Evolutionary conservation across 306 rosid species (phyloP), one percentile per base, ranked within the genome.

Genomic region (Prunus armeniaca): DNA sequence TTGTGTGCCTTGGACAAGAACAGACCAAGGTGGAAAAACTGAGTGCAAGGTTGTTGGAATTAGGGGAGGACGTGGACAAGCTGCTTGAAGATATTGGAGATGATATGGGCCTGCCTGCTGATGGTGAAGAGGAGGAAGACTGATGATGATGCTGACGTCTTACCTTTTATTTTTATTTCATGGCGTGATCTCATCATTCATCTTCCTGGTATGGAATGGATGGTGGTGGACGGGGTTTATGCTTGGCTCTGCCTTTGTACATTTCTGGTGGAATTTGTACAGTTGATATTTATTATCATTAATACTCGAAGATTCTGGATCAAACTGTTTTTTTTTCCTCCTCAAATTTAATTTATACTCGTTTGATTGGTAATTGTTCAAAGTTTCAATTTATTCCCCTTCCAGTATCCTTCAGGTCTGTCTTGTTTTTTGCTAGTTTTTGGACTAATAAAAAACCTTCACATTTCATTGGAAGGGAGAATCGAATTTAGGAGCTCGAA

Each of bases 1-100:
- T 92, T 7, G 97, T 95, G 56, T 95, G 97, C 92, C 93, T 95
- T 0, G 99, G 97, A 22, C 99, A 95, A 88, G 99, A 95, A 84
- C 99, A 95, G 80, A 91, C 92, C 86, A 95, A 63, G 87, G 99
- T 92, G 76, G 97, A 92, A 12, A 89, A 61, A 62, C 87, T 95
- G 28, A 84, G 89, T 62, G 80, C 91, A 17, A 95, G 97, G 87
- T 81, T 95, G 78, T 24, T 88, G 75, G 97, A 95, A 89, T 86
- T 95, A 49, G 99, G 99, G 24, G 97, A 90, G 84, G 97, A 95
- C 45, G 91, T 89, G 43, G 93, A 92, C 62, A 79, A 82, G 78
- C 86, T 95, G 64, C 97, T 95, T 17, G 97, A 92, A 80, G 96
- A 90, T 52, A 76, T 95, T 38, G 98, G 97, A 34, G 98, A 95